A percentile compares a stretch with the other conserved stretches of the same genome.
Evolutionary conservation across 345 rosid genomes (phyloP).

Genomic region (Eucalyptus tenuipes): DNA sequence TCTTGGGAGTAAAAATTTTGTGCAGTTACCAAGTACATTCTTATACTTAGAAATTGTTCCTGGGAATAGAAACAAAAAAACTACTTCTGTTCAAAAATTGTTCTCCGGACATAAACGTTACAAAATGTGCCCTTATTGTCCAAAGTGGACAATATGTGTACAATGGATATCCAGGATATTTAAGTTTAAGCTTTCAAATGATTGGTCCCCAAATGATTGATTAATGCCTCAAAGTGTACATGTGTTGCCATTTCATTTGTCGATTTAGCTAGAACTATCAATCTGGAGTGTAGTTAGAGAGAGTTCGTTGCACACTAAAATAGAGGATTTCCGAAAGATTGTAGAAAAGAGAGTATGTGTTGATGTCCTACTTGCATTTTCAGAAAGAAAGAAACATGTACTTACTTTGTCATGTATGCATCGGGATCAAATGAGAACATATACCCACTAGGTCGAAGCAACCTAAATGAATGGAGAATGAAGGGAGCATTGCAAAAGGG

Average conservation of each 20-base stretch:
- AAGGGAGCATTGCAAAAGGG: background rate
- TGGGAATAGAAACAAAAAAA: too few species aligned
- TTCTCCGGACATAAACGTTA: too few species aligned
- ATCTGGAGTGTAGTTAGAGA: background rate
- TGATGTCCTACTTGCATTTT: background rate
- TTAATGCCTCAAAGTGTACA: background rate
- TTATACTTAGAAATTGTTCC: too few species aligned
- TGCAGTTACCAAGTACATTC: too few species aligned
- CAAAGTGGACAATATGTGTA: too few species aligned
- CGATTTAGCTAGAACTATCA: background rate
- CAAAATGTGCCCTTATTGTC: too few species aligned
- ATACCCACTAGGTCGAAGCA: background rate
- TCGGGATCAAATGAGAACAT: background rate
- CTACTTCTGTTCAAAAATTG: too few species aligned
- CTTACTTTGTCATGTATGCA: background rate
- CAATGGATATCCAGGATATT: fast-evolving
- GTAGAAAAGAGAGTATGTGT: background rate
- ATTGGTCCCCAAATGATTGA: background rate
- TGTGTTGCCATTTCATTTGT: background rate
- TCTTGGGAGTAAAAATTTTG: too few species aligned
- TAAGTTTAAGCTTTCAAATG: background rate
- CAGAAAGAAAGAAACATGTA: background rate
- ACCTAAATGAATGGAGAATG: background rate
- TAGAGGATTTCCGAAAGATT: background rate
- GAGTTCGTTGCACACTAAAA: background rate